These are phyloP conservation scores for Boletus patriciae DNA, from an alignment of 768 basidiomycete genomes.

Conservation along the genomic window DNA sequence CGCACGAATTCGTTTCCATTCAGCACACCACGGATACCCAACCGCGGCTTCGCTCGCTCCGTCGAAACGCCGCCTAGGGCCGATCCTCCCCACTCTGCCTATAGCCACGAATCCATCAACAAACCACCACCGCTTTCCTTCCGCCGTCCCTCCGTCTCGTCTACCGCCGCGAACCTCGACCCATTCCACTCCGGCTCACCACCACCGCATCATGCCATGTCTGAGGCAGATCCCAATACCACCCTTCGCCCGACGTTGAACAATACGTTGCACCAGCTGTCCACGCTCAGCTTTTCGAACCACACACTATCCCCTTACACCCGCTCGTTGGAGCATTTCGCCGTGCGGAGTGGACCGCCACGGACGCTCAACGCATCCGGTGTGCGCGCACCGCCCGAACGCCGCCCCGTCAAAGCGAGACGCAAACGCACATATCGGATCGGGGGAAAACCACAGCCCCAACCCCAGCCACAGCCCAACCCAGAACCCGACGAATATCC, in stretches of 20 bases:
- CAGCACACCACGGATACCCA: conserved; percentile 21
- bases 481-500: conserved; percentile 5
- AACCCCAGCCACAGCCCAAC: neutral
- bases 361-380: conserved; percentile 40
- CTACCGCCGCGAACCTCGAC: conserved; percentile 30
- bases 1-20: conserved; percentile 9
- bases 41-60: conserved; percentile 44
- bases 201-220: conserved; percentile 31
- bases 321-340: conserved; percentile 85
- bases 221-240: conserved; percentile 53
- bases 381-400: conserved; percentile 39
- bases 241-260: conserved; percentile 65
- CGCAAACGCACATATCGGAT: conserved; percentile 73
- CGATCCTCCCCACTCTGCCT: conserved; percentile 25
- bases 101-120: conserved; percentile 18
- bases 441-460: conserved; percentile 34
- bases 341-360: conserved; percentile 85
- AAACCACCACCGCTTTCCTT: conserved; percentile 15
- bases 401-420: conserved; percentile 65
- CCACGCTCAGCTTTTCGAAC: conserved; percentile 83
- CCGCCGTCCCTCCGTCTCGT: conserved; percentile 38
- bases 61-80: conserved; percentile 47
- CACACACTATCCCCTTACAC: conserved; percentile 96
- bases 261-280: conserved; percentile 80
- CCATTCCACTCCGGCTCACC: conserved; percentile 37